These are phyloP conservation scores for Aspergillus floridensis DNA, from an alignment of 2,329 filamentous ascomycete species.

Conservation along the genomic window DNA sequence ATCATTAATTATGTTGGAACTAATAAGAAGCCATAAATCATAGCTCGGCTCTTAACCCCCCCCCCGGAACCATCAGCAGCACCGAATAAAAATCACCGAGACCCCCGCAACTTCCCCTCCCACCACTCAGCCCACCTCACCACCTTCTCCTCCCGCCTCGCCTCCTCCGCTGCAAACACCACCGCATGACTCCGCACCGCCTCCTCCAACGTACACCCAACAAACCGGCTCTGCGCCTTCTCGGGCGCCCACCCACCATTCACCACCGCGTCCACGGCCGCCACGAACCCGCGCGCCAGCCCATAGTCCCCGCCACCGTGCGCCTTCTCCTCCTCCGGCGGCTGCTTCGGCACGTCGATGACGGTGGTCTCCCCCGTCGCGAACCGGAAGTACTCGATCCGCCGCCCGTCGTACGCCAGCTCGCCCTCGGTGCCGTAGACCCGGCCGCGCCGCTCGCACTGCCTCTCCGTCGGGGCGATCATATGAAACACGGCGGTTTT, in stretches of 20 bases:
- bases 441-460: conserved; percentile 80
- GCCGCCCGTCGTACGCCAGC: conserved; percentile 76
- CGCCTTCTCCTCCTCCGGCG: conserved; percentile 52
- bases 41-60: not conserved
- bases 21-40: not conserved
- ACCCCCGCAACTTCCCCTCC: conserved; percentile 50
- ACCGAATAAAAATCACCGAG: not conserved
- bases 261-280: conserved; percentile 77
- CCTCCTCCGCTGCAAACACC: conserved; percentile 92
- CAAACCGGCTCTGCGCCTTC: conserved; percentile 69
- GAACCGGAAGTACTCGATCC: conserved; percentile 75
- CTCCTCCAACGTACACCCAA: conserved; percentile 84
- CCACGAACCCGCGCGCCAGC: conserved; percentile 76
- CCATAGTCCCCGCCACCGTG: conserved; percentile 81
- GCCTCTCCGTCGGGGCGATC: conserved; percentile 82
- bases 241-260: conserved; percentile 63
- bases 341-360: conserved; percentile 60
- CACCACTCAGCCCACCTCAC: conserved; percentile 78
- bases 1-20: too few species aligned
- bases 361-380: conserved; percentile 53
- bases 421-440: conserved; percentile 87
- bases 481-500: conserved; percentile 93
- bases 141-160: conserved; percentile 66
- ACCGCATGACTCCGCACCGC: conserved; percentile 84
- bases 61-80: not conserved